Evolutionary conservation across 75 land plant species (phyloP), one percentile per base, ranked within the genome.

Genomic region (Selaginella tamariscina): DNA sequence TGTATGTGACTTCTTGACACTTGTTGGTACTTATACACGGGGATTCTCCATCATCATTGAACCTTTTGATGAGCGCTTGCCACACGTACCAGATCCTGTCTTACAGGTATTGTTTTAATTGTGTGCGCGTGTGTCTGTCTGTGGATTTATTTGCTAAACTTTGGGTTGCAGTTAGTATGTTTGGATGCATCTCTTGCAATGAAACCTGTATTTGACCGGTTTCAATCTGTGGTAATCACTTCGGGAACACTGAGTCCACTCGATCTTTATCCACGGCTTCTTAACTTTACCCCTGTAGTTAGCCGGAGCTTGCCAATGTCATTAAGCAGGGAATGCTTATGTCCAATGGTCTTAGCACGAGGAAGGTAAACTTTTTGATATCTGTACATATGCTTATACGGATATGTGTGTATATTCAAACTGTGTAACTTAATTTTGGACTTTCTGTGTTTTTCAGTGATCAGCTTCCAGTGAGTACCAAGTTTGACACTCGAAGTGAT

Each of bases 11-110:
- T 90, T 95, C 75, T 92, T 91, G 54, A 91, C 99, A 22, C 76
- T 95, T 21, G 85, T 95, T 31, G 99, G 97, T 2, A 95, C 99
- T 32, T 95, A 95, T 64, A 77, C 87, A 1, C 78, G 79, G 2
- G 99, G 99, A 0, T 95, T 95, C 71, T 88, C 99, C 30, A 88
- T 95, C 33, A 95, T 95, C n/a, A 91, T 95, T 68, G 99, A 95
- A 71, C 99, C 99, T 31, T 87, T 31, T 80, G 99, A 95, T 84
- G 99, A 95, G 74, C 81, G 99, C 44, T 91, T 95, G 99, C 99
- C 99, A 0, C 82, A 91, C 73, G 77, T 95, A 70, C 99, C 97
- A 30, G 99, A 95, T 69, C 99, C 99, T 57, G 86, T 95, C 22
- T 69, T 95, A 77, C 99, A 95, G 88, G 99, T 87, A 67, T 15